Percentiles rank a stretch among this genome's conserved stretches.
Conservation (phyloP, 768 basidiomycete species). For the Tricholoma furcatifolium region DNA sequence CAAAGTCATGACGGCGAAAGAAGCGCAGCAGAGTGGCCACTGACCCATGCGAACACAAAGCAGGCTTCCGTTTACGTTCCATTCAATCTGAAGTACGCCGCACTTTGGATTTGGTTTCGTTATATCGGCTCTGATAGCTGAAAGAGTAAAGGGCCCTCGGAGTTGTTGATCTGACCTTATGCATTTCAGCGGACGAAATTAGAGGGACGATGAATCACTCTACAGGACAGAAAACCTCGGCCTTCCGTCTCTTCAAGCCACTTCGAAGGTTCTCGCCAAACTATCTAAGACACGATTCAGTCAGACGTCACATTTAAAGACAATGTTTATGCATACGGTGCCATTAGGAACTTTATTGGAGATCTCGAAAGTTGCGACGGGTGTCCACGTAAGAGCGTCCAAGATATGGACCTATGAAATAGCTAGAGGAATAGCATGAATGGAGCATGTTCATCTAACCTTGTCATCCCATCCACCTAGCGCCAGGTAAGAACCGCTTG, state of each 20-base stretch:
- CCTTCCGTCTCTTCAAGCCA: conserved; percentile 87
- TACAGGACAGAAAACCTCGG: conserved; percentile 86
- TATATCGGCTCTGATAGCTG: conserved; percentile 50
- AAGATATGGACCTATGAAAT: conserved; percentile 65
- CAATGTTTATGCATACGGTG: conserved; percentile 43
- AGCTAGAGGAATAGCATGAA: background rate
- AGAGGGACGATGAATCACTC: conserved; percentile 14
- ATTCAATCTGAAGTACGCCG: conserved; percentile 72
- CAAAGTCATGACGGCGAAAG: background rate
- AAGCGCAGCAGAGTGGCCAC: conserved; percentile 7
- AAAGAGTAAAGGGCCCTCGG: conserved; percentile 53
- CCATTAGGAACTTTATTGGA: conserved; percentile 53
- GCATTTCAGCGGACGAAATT: background rate
- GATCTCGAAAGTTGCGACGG: conserved; percentile 61
- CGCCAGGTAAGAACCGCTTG: conserved; percentile 77
- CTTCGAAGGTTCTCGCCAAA: conserved; percentile 84
- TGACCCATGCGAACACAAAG: conserved; percentile 75
- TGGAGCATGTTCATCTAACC: conserved; percentile 34
- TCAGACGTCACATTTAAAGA: background rate
- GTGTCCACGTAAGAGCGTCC: conserved; percentile 74
- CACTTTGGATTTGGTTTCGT: conserved; percentile 64
- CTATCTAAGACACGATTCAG: conserved; percentile 41
- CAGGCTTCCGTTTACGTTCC: conserved; percentile 75
- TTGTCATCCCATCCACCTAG: conserved; percentile 90
- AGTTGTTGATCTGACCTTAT: conserved; percentile 58